Base-by-base conservation (phyloP, 2,329 filamentous ascomycete species). In the Hypoxylon sp. region DNA sequence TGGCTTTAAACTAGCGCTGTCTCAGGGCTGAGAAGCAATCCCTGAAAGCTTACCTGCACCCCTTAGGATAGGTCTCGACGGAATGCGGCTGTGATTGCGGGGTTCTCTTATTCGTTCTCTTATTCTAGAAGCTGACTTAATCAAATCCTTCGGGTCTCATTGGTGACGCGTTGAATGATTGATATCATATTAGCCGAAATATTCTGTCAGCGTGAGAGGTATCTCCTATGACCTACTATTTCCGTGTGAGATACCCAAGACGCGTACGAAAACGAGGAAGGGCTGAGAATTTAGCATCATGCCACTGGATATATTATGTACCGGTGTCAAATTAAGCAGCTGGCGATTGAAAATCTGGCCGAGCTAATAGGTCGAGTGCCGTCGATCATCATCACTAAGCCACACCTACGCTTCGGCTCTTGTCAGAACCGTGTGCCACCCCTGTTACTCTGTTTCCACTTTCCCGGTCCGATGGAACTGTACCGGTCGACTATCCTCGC, bases 321-420 rank as follows among this genome's bases (percentile, higher is more conserved):
- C 44, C 29, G 42, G 31, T 13, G 42, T 57, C 24, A n/a, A 42
- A 35, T 26, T 42, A 22, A 24, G 46, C 46, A 50, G 31, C 50
- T 22, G 52, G 26, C 31, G 10, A 53, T 35, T 37, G 3, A 5
- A 33, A 57, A 46, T 57, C 37, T 14, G 26, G 37, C 19, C 22
- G 24, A 55, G 52, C 37, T 29, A 55, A 44, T 55, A 31, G 24
- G 17, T 37, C 33, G 29, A n/a, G 26, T n/a, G 17, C 17, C 26
- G 54, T 35, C 42, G 54, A 58, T 58, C 54, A 19, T 46, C 54
- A 48, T 14, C 33, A 42, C 54, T 48, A 22, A 57, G 53, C 39
- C 53, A 57, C 53, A 47, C 37, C n/a, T 13, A 5, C 22, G 17
- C 26, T 44, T 54, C 52, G 52, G 52, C 52, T 54, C n/a, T 29